phyloP scores from a whole-genome alignment of 768 basidiomycete species.

The Mycena capillaripes region DNA sequence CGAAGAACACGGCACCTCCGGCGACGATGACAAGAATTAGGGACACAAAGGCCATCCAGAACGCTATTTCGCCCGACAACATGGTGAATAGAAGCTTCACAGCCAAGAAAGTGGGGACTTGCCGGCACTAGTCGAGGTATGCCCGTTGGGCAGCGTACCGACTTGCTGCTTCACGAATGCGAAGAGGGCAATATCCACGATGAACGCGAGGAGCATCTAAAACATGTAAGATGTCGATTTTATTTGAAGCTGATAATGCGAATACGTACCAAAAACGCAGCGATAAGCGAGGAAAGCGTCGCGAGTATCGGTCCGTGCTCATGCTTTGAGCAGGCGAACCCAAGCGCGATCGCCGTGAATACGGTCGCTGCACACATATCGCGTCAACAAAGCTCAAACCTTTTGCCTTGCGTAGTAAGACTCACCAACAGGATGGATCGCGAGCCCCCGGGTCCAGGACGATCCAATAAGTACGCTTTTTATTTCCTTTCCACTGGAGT shows the following conservation, averaged over 20 bases:
- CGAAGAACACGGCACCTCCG: slow-evolving; percentile 78
- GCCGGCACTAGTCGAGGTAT: slow-evolving; percentile 77
- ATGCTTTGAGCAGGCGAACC: neutral
- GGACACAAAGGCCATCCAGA: slow-evolving; percentile 81
- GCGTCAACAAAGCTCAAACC: no score
- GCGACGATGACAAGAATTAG: slow-evolving; percentile 74
- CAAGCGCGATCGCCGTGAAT: slow-evolving; percentile 1
- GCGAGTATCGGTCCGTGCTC: slow-evolving; percentile 70
- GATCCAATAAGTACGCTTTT: slow-evolving; percentile 60
- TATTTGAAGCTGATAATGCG: no score
- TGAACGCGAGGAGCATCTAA: slow-evolving; percentile 52
- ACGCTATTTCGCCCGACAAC: slow-evolving; percentile 56
- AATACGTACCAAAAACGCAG: no score
- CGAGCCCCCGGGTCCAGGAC: slow-evolving; percentile 82
- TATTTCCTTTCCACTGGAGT: no score
- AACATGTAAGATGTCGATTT: no score
- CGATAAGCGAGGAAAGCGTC: slow-evolving; percentile 72
- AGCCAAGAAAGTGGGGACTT: neutral
- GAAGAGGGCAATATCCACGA: slow-evolving; percentile 82
- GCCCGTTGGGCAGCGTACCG: slow-evolving; percentile 52
- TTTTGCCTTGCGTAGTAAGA: slow-evolving; percentile 16
- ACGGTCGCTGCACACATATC: neutral
- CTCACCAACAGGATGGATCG: slow-evolving; percentile 82
- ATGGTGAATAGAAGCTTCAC: neutral
- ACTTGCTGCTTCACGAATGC: slow-evolving; percentile 71